Base-by-base conservation (phyloP, 768 basidiomycete genomes). In the Lentinula detonsa region DNA sequence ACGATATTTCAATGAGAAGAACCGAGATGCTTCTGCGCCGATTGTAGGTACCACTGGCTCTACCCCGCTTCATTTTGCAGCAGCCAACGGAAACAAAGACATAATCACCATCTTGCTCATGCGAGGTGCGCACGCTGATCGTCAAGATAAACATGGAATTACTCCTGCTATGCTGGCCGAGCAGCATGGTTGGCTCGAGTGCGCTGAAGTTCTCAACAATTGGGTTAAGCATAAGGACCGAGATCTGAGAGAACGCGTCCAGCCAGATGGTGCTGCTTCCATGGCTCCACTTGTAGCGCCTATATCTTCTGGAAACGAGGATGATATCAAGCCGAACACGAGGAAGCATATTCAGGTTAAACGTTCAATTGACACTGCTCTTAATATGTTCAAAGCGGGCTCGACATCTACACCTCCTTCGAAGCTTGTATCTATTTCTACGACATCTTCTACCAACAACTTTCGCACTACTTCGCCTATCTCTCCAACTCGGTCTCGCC, bases 1-100 rank as follows among this genome's bases (percentile, higher is more conserved):
- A 61, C 85, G 87, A 61, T 91, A 90, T 69, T 88, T 87, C 42
- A 84, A 79, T 67, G 87, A 88, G 70, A 82, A 80, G 68, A 84
- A 78, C 62, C 80, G 88, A 57, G 86, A 87, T 67, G 67, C 84
- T 16, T 81, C 87, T 37, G 81, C 81, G 3, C 87, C 88, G 56
- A 90, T 90, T 66, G 84, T 91, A 46, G 90, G 89, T 49, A 84
- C 85, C 6, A 88, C 89, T n/a, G 95, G 95, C 35, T 90, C 90
- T 3, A 97, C 96, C 0, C 93, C 97, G 0, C 85, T 98, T 28
- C 97, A 99, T 71, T 99, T 98, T 70, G 96, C 97, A 13, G 90
- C 95, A 37, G 95, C 96, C 33, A 95, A 97, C 67, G 95, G 95
- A 3, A 93, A 99, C 74, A 83, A 83, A 34, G 73, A 79, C 28